Percentiles rank a stretch among this genome's conserved stretches.
Evolutionary conservation across 345 rosid genomes (phyloP).

Genomic region (Leavenworthia alabamica): DNA sequence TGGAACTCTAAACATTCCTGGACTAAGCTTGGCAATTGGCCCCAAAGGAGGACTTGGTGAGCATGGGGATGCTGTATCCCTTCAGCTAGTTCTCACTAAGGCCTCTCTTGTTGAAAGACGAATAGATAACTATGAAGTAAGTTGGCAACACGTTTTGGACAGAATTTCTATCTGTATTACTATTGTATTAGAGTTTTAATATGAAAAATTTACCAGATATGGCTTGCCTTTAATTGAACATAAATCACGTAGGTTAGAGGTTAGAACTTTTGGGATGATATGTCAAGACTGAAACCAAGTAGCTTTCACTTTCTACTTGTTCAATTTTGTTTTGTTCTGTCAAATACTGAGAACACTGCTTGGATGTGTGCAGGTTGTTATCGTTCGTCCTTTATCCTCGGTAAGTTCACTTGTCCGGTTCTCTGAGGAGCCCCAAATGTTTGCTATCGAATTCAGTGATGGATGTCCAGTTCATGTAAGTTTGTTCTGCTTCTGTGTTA

Average conservation of each 20-base stretch:
- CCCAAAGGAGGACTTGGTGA: slow-evolving; percentile 98
- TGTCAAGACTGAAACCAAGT: slow-evolving; percentile 7
- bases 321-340: slow-evolving; percentile 19
- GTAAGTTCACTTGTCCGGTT: slow-evolving; percentile 90
- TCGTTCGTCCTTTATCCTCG: slow-evolving; percentile 81
- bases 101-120: slow-evolving; percentile 95
- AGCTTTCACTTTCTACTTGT: slow-evolving; percentile 6
- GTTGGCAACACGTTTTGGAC: slow-evolving; percentile 36
- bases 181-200: background rate
- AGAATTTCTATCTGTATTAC: background rate
- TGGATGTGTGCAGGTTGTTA: slow-evolving; percentile 98
- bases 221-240: slow-evolving; percentile 1
- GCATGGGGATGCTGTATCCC: slow-evolving; percentile 87
- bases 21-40: slow-evolving; percentile 74
- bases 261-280: background rate
- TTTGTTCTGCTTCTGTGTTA: slow-evolving; percentile 1
- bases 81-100: slow-evolving; percentile 82
- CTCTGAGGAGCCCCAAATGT: slow-evolving; percentile 99
- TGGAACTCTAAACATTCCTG: slow-evolving; percentile 82
- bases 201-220: background rate
- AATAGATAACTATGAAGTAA: slow-evolving; percentile 98
- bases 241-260: background rate
- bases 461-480: slow-evolving; percentile 98
- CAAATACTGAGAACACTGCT: slow-evolving; percentile 68
- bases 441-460: slow-evolving; percentile 90